Base-by-base conservation (phyloP, 768 basidiomycete genomes). In the Trametes cinnabarina region DNA sequence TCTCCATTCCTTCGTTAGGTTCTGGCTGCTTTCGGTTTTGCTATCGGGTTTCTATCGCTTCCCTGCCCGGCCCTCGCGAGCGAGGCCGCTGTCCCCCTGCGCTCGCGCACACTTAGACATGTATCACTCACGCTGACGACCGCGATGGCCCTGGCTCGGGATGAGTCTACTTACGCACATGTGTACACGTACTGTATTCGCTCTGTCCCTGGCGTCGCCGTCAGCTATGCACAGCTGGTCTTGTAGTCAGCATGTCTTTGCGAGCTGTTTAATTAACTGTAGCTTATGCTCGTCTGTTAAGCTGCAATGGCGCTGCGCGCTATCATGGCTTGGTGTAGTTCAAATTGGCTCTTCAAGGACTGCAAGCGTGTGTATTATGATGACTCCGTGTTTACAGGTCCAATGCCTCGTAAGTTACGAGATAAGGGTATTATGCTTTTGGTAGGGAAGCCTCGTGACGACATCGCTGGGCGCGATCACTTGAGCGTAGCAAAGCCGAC, bases 401-500 rank as follows among this genome's bases (percentile, higher is more conserved):
- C 12, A 32, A 6, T 6, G 30, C 17, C 37, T 5, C 17, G 37
- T 15, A 34, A 34, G 34, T 14, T 34, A 4, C 37, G 37, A 39
- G 5, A 15, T 8, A 39, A 4, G 37, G n/a, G 37, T 15, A n/a
- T 14, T 8, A 15, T 14, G 17, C 11, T 39, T 39, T n/a, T 39
- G 37, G 5, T n/a, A 15, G 37, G 7, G 17, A 39, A 14, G 37
- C 5, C 10, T n/a, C 5, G 11, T 8, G 5, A 39, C 17, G 37
- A 39, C 34, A 34, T 34, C 8, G 34, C 14, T 39, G 14, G 37
- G n/a, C 15, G 7, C n/a, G 17, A n/a, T 46, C 48, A 68, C 20
- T 56, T 59, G 23, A 65, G 55, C 25, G 40, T 34, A n/a, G 65
- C 65, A 44, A 68, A 68, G 30, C 67, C 67, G 25, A 68, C 65